Conservation (phyloP, 352 stramenopile species). For the Globisporangium mamillatum region DNA sequence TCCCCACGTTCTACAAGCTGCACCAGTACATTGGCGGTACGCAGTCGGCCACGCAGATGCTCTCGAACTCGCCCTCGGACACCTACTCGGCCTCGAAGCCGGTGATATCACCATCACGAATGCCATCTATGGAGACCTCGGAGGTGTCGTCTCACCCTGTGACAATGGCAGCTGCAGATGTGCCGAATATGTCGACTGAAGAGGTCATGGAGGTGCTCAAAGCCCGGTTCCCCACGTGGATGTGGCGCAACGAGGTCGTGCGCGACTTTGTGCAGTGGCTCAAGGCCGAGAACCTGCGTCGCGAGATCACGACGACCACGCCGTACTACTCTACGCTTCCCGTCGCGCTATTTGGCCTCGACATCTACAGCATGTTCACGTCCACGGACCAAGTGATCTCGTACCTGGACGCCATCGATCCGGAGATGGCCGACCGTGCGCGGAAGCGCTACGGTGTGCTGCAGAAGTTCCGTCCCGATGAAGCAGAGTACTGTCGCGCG, state of each 20-base stretch:
- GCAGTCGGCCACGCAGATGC: conserved; percentile 17
- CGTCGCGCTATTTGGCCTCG: conserved; percentile 30
- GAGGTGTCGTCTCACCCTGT: not conserved
- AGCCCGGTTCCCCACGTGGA: conserved; percentile 33
- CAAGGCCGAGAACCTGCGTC: conserved; percentile 24
- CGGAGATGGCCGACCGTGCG: conserved; percentile 24
- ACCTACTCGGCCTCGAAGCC: conserved; percentile 14
- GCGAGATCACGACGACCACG: conserved; percentile 8
- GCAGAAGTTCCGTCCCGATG: conserved; percentile 26
- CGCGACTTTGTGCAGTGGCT: conserved; percentile 38
- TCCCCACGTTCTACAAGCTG: conserved; percentile 32
- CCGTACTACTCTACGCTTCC: conserved; percentile 11
- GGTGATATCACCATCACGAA: not conserved
- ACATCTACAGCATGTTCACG: conserved; percentile 40
- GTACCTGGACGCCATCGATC: conserved; percentile 31
- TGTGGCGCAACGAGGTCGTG: conserved; percentile 39
- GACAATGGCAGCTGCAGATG: not conserved
- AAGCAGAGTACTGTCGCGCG: conserved; percentile 25
- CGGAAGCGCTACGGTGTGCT: conserved; percentile 23
- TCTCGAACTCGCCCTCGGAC: conserved; percentile 11
- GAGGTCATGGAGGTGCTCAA: conserved; percentile 35
- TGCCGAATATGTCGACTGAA: conserved; percentile 8
- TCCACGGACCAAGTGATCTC: conserved; percentile 30
- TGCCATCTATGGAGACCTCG: no score
- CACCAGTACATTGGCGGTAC: conserved; percentile 25